Base-by-base conservation (phyloP, 306 rosid species). In the Rubus parviflorus region DNA sequence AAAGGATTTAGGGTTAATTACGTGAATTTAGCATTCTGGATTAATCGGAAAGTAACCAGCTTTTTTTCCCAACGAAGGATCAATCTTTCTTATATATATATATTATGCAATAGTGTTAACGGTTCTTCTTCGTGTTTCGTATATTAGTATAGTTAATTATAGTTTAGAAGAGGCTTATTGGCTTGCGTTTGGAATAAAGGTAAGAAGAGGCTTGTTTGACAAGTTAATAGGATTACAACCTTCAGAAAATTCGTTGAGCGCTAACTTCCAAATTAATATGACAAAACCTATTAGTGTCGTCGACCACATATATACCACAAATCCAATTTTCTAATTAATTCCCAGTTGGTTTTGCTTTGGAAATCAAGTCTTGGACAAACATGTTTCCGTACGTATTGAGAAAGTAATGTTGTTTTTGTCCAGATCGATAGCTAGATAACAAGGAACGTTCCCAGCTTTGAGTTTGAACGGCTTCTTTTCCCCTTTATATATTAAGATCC, bases 261-360 rank as follows among this genome's bases (percentile, higher is more conserved):
- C 52, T 45, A 25, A 7, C 1, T 61, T 62, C 70, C 48, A 62
- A 61, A 46, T 61, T 38, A 30, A 46, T 16, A 22, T 30, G 70
- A 74, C 78, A 60, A 74, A 58, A 58, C 4, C 70, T 46, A 35
- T 5, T 46, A 3, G 42, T 46, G 47, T 65, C 14, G 19, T 61
- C 46, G 45, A 74, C 45, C 69, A 5, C 25, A 74, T n/a, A n/a
- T n/a, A n/a, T 74, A 37, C 60, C 60, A 61, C 58, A 17, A 74
- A 30, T 30, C 4, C 13, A 61, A 37, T 45, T 25, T 60, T 60
- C 46, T 5, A 19, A 25, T 9, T n/a, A n/a, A n/a, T 74, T 5
- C 35, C 13, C 23, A 7, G 2, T 16, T 43, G 68, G 30, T 23
- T 74, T 30, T 58, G 30, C 17, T 74, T 58, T 58, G 52, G 22